phyloP scores from a whole-genome alignment of 495 filamentous ascomycete genomes.

The Aspergillus heteromorphus region DNA sequence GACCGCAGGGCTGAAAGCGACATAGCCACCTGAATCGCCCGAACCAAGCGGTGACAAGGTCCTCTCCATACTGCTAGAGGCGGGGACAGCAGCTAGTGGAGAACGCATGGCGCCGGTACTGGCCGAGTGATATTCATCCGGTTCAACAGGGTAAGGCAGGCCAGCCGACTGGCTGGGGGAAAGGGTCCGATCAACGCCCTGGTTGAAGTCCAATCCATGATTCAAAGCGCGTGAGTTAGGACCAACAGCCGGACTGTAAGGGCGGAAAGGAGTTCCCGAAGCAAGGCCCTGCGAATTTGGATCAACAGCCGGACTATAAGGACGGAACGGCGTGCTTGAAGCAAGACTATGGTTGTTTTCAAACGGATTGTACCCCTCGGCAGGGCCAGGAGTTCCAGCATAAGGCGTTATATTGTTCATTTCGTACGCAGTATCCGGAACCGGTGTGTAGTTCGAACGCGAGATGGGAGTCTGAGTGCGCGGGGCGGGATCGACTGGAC shows the following conservation, averaged over 20 bases:
- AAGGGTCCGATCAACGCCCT: slow-evolving; percentile 4
- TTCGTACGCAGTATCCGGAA: slow-evolving; percentile 7
- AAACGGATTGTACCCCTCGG: slow-evolving; percentile 8
- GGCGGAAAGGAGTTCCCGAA: slow-evolving; percentile 13
- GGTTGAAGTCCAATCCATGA: background rate
- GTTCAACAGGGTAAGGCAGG: slow-evolving; percentile 1
- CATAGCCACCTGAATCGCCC: background rate
- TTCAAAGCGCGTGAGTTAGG: slow-evolving; percentile 17
- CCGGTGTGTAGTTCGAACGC: slow-evolving; percentile 4
- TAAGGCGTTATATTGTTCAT: slow-evolving; percentile 11
- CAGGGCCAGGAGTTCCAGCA: slow-evolving; percentile 1
- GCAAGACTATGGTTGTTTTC: slow-evolving; percentile 4
- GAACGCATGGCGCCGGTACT: background rate
- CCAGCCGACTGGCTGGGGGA: slow-evolving; percentile 7
- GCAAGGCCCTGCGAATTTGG: slow-evolving; percentile 15
- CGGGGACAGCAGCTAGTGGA: background rate
- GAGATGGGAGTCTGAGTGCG: background rate
- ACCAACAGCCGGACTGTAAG: slow-evolving; percentile 11
- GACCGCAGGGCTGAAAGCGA: background rate
- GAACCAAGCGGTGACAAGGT: background rate
- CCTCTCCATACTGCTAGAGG: background rate
- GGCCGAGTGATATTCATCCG: slow-evolving; percentile 4
- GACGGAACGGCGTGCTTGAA: slow-evolving; percentile 10
- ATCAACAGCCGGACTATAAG: slow-evolving; percentile 11
- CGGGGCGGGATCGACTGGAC: background rate